Percentiles rank a stretch among this genome's conserved stretches.
Conservation (phyloP, 73 alveolate species). For the Paraurostyla sp. region DNA sequence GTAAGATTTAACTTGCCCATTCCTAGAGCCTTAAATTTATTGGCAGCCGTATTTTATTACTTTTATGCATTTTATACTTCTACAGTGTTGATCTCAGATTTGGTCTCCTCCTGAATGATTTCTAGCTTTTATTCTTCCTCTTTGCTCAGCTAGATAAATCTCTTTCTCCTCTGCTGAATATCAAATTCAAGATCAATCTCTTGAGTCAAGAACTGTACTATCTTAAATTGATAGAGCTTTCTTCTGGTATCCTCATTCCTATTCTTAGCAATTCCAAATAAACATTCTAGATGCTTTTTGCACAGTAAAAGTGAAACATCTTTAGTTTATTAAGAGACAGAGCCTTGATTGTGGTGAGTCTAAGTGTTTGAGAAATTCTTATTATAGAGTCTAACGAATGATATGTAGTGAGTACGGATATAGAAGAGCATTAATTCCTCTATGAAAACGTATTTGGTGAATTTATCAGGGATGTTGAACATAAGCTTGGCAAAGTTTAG, state of each 20-base stretch:
- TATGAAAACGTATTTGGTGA: slow-evolving; percentile 53
- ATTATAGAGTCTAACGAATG: slow-evolving; percentile 91
- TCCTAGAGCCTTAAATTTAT: too few relatives aligned
- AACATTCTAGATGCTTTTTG: slow-evolving; percentile 94
- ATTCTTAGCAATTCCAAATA: slow-evolving; percentile 92
- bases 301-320: slow-evolving; percentile 85
- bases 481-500: slow-evolving; percentile 54
- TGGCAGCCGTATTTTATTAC: too few relatives aligned
- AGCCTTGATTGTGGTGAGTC: too few relatives aligned
- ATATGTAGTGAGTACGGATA: slow-evolving; percentile 88
- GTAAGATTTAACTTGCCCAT: slow-evolving; percentile 69
- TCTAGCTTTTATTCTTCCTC: slow-evolving; percentile 67
- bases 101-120: not conserved
- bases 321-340: slow-evolving; percentile 57
- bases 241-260: slow-evolving; percentile 96
- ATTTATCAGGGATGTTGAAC: slow-evolving; percentile 62
- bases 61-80: too few relatives aligned
- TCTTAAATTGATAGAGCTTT: slow-evolving; percentile 93
- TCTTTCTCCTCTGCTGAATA: slow-evolving; percentile 84
- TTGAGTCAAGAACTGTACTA: slow-evolving; percentile 91
- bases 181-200: slow-evolving; percentile 98
- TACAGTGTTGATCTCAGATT: not conserved
- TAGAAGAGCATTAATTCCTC: slow-evolving; percentile 74
- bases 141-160: slow-evolving; percentile 81
- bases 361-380: slow-evolving; percentile 73